Evolutionary conservation across 768 basidiomycete species (phyloP), one percentile per base, ranked within the genome.

Genomic region (Termitomyces sp.): DNA sequence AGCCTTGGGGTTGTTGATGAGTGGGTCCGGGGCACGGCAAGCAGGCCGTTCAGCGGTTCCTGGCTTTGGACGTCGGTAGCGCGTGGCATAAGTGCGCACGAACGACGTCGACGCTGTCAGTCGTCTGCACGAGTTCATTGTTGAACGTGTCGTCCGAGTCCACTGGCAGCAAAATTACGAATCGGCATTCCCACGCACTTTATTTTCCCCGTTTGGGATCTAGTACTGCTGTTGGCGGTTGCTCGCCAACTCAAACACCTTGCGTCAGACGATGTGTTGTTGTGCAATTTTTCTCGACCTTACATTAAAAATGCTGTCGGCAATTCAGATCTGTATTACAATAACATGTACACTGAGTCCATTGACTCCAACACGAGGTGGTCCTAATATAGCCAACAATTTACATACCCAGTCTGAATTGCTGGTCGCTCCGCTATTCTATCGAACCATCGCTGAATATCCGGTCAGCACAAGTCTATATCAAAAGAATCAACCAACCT

Each of bases 1-100:
- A 37, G 82, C 83, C 39, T 80, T 75, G 39, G 82, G 76, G 57
- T 78, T 81, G 69, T 80, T 78, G 54, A 70, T 57, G 52, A 88
- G 72, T 1, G 87, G 87, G 62, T 88, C 87, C 5, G 80, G 76
- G 27, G 81, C 74, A 49, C 80, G 83, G 42, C 81, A 79, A 7
- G 87, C 82, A 3, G 87, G 83, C 7, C 79, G 67, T 61, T 82
- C 81, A 30, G 82, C 67, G 0, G 80, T 78, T 13, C 82, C 80
- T 27, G 81, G 81, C 49, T 78, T 76, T 57, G 81, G 80, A 44
- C 81, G 74, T 24, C 74, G 79, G 60, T 74, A 74, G 63, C 76
- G 75, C 6, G 83, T 76, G 12, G 80, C 79, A 61, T 82, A 82
- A 0, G 71, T 65, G 50, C 80, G 75, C 51, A 64, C 60, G 24